Base-by-base conservation (phyloP, 1,284 basidiomycete genomes). In the Ceratobasidium papillatum region DNA sequence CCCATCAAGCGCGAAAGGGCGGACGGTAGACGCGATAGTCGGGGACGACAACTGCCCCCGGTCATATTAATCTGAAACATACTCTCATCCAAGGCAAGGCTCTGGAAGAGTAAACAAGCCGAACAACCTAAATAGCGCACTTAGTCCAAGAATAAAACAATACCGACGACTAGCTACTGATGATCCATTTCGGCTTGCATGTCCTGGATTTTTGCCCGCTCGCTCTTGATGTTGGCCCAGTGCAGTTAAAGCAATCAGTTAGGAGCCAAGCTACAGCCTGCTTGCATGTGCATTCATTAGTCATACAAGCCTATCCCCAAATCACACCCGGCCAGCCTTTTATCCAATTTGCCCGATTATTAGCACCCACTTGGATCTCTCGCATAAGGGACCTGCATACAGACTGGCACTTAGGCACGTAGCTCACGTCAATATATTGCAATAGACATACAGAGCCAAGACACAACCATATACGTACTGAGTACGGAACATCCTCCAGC, bases 181-280 rank as follows among this genome's bases (percentile, higher is more conserved):
- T 17, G 32, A 27, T 58, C 14, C 32, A 58, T 58, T 25, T 32
- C 56, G 36, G 56, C 32, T 58, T 19, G 56, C 32, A 58, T 58
- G 2, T 36, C 30, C 14, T 22, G 56, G 56, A 58, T 58, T n/a
- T 3, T 36, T 11, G 56, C 56, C 14, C 36, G 8, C 5, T 5
- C 56, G 56, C 32, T 34, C 34, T 9, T 36, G 32, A 32, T 14
- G 34, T 30, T 12, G n/a, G 19, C 27, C 32, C 56, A 32, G 52
- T 30, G 52, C 52, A 58, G 56, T 36, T 58, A 32, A 58, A 58
- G n/a, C 56, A 58, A n/a, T 58, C 30, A 19, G 56, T 58, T 2
- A 58, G 30, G 56, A 58, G 56, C 56, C 32, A 36, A 11, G 32
- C 56, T 32, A 58, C 34, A 22, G 56, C 32, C 19, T 36, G 56